These are phyloP conservation scores for Platismatia glauca DNA, from an alignment of 495 filamentous ascomycete genomes.

Conservation along the genomic window DNA sequence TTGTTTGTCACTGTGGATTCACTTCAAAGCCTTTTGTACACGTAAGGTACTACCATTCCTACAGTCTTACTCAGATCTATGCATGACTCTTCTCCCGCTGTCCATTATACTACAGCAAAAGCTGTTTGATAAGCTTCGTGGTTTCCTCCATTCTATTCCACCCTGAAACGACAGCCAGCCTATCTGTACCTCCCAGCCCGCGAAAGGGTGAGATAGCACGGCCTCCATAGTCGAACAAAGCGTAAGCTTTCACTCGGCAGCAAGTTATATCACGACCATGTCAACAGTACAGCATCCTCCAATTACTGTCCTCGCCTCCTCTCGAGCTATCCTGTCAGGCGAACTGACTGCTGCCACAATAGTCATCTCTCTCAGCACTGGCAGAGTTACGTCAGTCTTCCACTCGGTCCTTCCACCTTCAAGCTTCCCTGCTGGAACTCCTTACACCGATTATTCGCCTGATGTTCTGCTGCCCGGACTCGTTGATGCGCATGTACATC, in stretches of 20 bases:
- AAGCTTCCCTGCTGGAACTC: conserved; percentile 61
- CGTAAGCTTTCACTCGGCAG: conserved; percentile 23
- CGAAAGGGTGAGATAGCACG: neutral
- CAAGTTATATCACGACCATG: neutral
- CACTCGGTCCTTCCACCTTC: conserved; percentile 60
- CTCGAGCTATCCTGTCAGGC: conserved; percentile 62
- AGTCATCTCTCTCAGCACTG: conserved; percentile 64
- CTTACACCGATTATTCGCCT: conserved; percentile 81
- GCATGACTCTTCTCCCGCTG: neutral
- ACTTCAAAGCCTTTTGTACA: neutral
- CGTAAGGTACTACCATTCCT: neutral
- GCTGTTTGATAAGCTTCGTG: neutral
- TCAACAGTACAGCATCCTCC: conserved; percentile 22
- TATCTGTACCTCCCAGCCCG: neutral
- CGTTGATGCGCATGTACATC: conserved; percentile 94
- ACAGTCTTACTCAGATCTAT: neutral
- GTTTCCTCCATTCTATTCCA: neutral
- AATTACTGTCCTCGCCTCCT: conserved; percentile 71
- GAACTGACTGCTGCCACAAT: conserved; percentile 69
- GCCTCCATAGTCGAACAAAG: conserved; percentile 23
- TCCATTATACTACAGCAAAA: neutral
- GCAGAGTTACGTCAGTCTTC: conserved; percentile 76
- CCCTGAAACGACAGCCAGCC: neutral
- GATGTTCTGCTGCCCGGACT: conserved; percentile 80
- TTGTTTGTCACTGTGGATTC: neutral